These are phyloP conservation scores for Penicillium antarcticum DNA, from an alignment of 495 filamentous ascomycete species.

Conservation along the genomic window DNA sequence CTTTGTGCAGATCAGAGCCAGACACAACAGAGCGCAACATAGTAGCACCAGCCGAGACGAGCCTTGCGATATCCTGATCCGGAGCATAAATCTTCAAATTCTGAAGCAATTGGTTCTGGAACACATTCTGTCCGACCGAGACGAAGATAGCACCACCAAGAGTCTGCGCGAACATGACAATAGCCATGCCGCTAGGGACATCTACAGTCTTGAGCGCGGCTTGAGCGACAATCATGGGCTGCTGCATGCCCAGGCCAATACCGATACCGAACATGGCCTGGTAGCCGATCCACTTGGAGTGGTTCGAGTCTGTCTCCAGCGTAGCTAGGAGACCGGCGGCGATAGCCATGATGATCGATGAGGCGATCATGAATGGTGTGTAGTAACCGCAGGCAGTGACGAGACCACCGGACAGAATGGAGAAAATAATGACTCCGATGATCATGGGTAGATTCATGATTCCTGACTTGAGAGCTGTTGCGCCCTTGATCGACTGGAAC, in stretches of 20 bases:
- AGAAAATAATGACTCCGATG: conserved; percentile 56
- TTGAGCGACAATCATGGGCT: conserved; percentile 64
- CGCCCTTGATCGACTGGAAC: conserved; percentile 82
- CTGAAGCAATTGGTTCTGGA: conserved; percentile 64
- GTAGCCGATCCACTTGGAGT: conserved; percentile 73
- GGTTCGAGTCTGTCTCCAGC: conserved; percentile 49
- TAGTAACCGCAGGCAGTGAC: conserved; percentile 71
- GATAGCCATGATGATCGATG: conserved; percentile 56
- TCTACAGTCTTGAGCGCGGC: conserved; percentile 60
- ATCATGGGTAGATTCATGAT: conserved; percentile 77
- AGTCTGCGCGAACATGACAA: conserved; percentile 68
- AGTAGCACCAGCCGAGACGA: conserved; percentile 66
- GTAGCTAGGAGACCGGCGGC: conserved; percentile 71
- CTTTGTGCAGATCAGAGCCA: conserved; percentile 42
- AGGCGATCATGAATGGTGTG: conserved; percentile 66
- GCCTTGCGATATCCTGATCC: conserved; percentile 39
- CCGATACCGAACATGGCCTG: conserved; percentile 70
- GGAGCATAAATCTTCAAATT: conserved; percentile 53
- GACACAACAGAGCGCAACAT: conserved; percentile 51
- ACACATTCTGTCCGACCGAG: conserved; percentile 72
- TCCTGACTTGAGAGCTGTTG: conserved; percentile 65
- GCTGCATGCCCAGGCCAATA: conserved; percentile 66
- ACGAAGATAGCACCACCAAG: conserved; percentile 74
- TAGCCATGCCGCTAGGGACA: conserved; percentile 62
- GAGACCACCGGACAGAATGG: conserved; percentile 57